Evolutionary conservation across 768 basidiomycete genomes (phyloP), one percentile per base, ranked within the genome.

Genomic region (Leucocoprinus birnbaumii): DNA sequence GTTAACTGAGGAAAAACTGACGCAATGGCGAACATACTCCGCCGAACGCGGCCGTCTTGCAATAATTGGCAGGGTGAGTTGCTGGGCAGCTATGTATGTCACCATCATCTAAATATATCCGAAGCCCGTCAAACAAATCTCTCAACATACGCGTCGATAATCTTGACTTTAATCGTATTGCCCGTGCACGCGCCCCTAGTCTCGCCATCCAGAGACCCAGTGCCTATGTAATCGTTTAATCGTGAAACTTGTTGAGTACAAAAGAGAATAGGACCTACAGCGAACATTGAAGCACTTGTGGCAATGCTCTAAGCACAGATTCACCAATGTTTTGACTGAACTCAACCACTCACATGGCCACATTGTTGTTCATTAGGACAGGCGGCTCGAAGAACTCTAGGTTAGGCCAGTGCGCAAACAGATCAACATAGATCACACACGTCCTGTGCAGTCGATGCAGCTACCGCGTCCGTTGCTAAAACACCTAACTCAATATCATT

Each of bases 1-100:
- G 11, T 14, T 18, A 53, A 19, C 14, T 14, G 5, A n/a, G n/a
- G 19, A 19, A n/a, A 13, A 38, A 7, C 18, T 38, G 38, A 38
- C 16, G 38, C 38, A 38, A 38, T 38, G 13, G 19, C 14, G 25
- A 26, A 24, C 66, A 42, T 63, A 56, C 51, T 62, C 61, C 57
- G 22, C 61, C 59, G 44, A 62, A 59, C 9, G 59, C 61, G 10
- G 61, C 57, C 14, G 65, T 66, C 59, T 71, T 69, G 66, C 70
- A 70, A 58, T 63, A 71, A 58, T 71, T 71, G 35, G 59, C 67
- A n/a, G 66, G 67, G 50, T 71, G 70, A n/a, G 67, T 68, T 5
- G 66, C 64, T 9, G 70, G 70, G 48, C 70, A 71, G 22, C 52
- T 53, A 24, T 16, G 14, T 37, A 26, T 21, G 64, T 66, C 43